phyloP scores from a whole-genome alignment of 2,329 filamentous ascomycete genomes.

The Podosphaera xanthii region DNA sequence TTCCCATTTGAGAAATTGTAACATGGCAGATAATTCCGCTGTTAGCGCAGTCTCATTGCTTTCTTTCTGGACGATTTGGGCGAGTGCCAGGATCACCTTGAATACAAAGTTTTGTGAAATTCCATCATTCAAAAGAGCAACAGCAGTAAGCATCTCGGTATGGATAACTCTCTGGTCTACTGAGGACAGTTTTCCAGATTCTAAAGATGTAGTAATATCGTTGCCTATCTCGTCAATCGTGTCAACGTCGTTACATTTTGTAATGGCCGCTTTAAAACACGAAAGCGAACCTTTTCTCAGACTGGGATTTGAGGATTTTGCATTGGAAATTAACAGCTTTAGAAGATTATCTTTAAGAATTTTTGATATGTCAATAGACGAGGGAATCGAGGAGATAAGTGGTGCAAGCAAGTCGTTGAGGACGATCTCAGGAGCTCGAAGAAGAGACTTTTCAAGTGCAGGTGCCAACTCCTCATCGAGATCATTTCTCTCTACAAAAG shows the following conservation, averaged over 20 bases:
- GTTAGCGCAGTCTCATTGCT: constrained; percentile 65
- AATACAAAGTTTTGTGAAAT: constrained; percentile 37
- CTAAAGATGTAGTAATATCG: constrained; percentile 60
- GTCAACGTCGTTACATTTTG: constrained; percentile 31
- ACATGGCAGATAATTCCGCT: constrained; percentile 51
- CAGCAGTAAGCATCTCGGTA: constrained; percentile 51
- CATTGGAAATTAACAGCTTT: constrained; percentile 71
- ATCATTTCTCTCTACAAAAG: constrained; percentile 52
- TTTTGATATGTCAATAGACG: constrained; percentile 52
- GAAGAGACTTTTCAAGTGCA: constrained; percentile 64
- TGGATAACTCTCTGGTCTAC: constrained; percentile 69
- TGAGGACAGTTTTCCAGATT: constrained; percentile 59
- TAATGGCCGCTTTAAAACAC: constrained; percentile 50
- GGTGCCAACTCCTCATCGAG: constrained; percentile 55
- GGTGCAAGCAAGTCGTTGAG: constrained; percentile 56
- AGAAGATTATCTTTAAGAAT: constrained; percentile 48
- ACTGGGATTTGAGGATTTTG: constrained; percentile 66
- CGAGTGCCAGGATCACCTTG: constrained; percentile 43
- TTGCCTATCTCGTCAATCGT: constrained; percentile 45
- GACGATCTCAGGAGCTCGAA: constrained; percentile 77
- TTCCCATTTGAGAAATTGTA: constrained; percentile 37
- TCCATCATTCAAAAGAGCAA: constrained; percentile 20
- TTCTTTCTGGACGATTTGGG: constrained; percentile 54
- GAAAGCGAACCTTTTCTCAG: constrained; percentile 56
- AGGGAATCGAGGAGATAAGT: constrained; percentile 46